These are phyloP conservation scores for Aspergillus ruber DNA, from an alignment of 2,329 filamentous ascomycete species.

Conservation along the genomic window DNA sequence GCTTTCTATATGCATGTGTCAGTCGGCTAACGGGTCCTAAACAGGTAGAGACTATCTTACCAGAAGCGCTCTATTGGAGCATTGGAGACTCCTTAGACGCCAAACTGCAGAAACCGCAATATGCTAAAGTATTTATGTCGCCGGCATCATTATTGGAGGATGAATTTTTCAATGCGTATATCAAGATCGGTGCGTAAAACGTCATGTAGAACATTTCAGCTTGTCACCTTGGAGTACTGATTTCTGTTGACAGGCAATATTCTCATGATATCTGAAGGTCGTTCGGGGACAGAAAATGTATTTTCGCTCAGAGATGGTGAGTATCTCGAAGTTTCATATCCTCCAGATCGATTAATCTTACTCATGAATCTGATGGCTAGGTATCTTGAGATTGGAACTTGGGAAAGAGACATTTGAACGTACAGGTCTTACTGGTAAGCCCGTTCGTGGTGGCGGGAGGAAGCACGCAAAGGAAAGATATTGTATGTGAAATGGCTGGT, in stretches of 20 bases:
- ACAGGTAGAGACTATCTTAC: slow-evolving; percentile 61
- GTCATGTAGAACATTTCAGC: background rate
- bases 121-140: slow-evolving; percentile 65
- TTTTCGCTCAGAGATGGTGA: slow-evolving; percentile 65
- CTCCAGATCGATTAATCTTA: background rate
- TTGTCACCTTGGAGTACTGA: background rate
- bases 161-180: slow-evolving; percentile 75
- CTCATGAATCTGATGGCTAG: slow-evolving; percentile 35
- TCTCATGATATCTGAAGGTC: slow-evolving; percentile 76
- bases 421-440: slow-evolving; percentile 69
- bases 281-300: slow-evolving; percentile 61
- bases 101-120: slow-evolving; percentile 41
- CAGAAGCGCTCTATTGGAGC: slow-evolving; percentile 53
- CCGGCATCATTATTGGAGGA: slow-evolving; percentile 65
- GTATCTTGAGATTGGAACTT: slow-evolving; percentile 67
- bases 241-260: slow-evolving; percentile 55
- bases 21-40: slow-evolving; percentile 37
- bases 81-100: slow-evolving; percentile 49
- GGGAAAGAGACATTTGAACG: slow-evolving; percentile 77
- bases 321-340: slow-evolving; percentile 2
- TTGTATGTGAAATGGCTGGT: slow-evolving; percentile 44
- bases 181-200: slow-evolving; percentile 61
- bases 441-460: slow-evolving; percentile 51
- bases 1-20: background rate
- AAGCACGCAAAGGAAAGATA: slow-evolving; percentile 67